Conservation (phyloP, 2,329 filamentous ascomycete genomes). For the Coccinonectria pachysandricola region DNA sequence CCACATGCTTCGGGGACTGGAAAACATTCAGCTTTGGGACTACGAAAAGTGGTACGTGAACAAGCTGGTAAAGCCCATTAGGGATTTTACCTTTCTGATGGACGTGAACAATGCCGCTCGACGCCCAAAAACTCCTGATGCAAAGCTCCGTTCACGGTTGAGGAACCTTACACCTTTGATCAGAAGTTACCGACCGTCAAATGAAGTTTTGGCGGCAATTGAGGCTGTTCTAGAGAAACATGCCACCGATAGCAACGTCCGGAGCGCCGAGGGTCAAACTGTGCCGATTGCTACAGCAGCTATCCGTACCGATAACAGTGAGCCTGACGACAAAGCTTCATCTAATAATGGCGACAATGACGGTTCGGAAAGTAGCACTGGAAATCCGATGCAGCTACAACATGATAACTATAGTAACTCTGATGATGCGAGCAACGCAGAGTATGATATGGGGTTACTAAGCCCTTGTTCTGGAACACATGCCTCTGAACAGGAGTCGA, state of each 20-base stretch:
- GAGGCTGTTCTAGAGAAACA: background rate
- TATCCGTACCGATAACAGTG: too few relatives aligned
- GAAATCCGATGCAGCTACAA: too few relatives aligned
- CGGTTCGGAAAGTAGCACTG: too few relatives aligned
- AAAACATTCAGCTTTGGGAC: constrained; percentile 32
- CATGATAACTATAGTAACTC: too few relatives aligned
- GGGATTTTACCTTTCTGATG: constrained; percentile 21
- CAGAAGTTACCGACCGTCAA: constrained; percentile 1
- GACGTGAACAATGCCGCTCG: constrained; percentile 17
- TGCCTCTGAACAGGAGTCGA: background rate
- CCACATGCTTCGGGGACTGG: constrained; percentile 32
- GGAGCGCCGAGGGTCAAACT: background rate
- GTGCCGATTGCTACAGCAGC: too few relatives aligned
- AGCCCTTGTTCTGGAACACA: background rate
- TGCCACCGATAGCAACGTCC: background rate
- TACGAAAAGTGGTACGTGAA: constrained; percentile 16
- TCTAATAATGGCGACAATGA: too few relatives aligned
- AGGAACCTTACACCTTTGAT: constrained; percentile 13
- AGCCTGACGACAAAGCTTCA: too few relatives aligned
- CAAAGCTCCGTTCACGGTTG: constrained; percentile 8
- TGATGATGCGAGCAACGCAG: too few relatives aligned
- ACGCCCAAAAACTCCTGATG: constrained; percentile 7
- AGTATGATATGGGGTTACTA: too few relatives aligned
- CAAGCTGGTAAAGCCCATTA: constrained; percentile 6
- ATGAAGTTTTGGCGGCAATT: constrained; percentile 1